Conservation (phyloP, 495 filamentous ascomycete species). For the Podospora appendiculata region DNA sequence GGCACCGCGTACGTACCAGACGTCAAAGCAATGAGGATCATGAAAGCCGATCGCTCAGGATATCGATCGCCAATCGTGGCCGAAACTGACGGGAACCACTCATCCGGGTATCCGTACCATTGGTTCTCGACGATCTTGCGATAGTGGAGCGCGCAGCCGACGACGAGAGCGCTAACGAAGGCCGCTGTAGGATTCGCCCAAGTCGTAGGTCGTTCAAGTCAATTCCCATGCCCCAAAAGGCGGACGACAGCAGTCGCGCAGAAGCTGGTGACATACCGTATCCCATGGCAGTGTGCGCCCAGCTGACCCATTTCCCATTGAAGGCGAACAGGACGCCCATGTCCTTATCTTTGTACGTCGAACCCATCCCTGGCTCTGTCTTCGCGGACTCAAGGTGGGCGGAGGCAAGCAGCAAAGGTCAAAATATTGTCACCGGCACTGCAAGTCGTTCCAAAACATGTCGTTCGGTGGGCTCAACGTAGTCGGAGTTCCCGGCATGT, state of each 20-base stretch:
- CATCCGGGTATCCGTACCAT: constrained; percentile 90
- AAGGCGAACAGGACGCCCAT: constrained; percentile 70
- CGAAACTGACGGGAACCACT: constrained; percentile 99
- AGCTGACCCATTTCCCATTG: constrained; percentile 88
- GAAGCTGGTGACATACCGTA: constrained; percentile 57
- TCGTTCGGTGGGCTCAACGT: no score
- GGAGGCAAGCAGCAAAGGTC: no score
- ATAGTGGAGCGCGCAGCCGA: constrained; percentile 83
- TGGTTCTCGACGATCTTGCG: constrained; percentile 97
- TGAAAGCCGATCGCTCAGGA: constrained; percentile 93
- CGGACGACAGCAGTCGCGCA: no score
- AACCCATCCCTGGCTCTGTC: constrained; percentile 13
- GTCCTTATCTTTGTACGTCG: constrained; percentile 70
- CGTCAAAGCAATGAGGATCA: constrained; percentile 93
- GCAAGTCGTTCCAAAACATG: no score
- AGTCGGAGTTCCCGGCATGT: no score
- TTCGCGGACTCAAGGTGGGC: background rate
- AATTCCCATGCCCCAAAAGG: background rate
- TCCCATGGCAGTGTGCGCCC: constrained; percentile 75
- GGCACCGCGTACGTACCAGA: constrained; percentile 54
- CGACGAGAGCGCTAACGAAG: constrained; percentile 82
- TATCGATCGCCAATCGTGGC: constrained; percentile 98
- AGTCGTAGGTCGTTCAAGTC: background rate
- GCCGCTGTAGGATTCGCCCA: constrained; percentile 44
- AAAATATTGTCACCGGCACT: no score